Evolutionary conservation across 495 filamentous ascomycete species (phyloP), one percentile per base, ranked within the genome.

Genomic region (Penicillium taxi): DNA sequence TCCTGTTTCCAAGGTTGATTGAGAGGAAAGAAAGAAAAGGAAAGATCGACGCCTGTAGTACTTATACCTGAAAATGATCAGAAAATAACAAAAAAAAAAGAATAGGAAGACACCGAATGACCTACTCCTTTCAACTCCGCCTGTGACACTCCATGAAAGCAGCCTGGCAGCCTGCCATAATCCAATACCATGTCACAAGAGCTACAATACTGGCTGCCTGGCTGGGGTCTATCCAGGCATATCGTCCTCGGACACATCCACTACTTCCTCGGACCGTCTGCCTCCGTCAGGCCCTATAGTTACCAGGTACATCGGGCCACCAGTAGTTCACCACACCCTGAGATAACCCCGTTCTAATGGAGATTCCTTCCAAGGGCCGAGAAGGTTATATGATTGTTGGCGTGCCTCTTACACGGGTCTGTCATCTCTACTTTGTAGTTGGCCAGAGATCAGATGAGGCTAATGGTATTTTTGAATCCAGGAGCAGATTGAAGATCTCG

Each of bases 401-500:
- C 24, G 54, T 65, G 39, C 67, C 65, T 42, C 53, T 74, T 29
- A 74, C 71, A 40, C 59, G 71, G 55, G 71, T 74, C 36, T 55
- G 62, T 61, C 12, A n/a, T n/a, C 25, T 24, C 41, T 39, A 34
- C 19, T 20, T 31, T 19, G 12, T 24, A 24, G 3, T 4, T 2
- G 1, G 29, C 15, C 7, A 26, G 18, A 13, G 15, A 29, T 12
- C n/a, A 18, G 25, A 28, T 19, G 17, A 26, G 24, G 20, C 27
- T 26, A 18, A 22, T 46, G 31, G 48, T 20, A 17, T 19, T 29
- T 13, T 14, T 9, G 4, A 19, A 15, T 25, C 16, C 25, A 74
- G 71, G 63, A 63, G 44, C 71, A 74, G 63, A 74, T 74, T 41
- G 67, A 74, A 35, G 71, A 74, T 39, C 56, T 74, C 9, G 63